A percentile compares a stretch with the other conserved stretches of the same genome.
phyloP scores from a whole-genome alignment of 345 rosid genomes.

The Aurinia saxatilis region DNA sequence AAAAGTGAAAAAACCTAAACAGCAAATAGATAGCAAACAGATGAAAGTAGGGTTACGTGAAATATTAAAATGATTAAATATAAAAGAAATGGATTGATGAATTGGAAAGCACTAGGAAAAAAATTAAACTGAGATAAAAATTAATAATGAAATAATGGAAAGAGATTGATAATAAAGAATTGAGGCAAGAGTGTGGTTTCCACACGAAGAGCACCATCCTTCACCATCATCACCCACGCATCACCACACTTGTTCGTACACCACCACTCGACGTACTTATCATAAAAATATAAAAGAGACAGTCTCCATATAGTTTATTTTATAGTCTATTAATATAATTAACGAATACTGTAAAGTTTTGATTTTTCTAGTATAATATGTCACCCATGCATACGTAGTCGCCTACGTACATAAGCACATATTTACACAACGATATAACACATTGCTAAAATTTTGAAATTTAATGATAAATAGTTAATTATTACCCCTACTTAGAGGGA shows the following conservation, averaged over 20 bases:
- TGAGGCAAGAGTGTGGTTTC: conserved; percentile 31
- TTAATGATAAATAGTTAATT: no score
- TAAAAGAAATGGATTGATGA: conserved; percentile 26
- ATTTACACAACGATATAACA: neutral
- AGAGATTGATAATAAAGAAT: conserved; percentile 25
- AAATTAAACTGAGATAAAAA: conserved; percentile 8
- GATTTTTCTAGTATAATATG: no score
- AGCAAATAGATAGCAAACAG: conserved; percentile 12
- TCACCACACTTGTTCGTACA: conserved; percentile 21
- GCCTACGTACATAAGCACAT: conserved; percentile 4
- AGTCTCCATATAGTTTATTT: neutral
- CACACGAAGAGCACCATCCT: conserved; percentile 32
- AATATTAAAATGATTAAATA: neutral
- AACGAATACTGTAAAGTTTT: neutral
- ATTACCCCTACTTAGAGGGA: no score
- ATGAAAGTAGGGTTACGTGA: conserved; percentile 10
- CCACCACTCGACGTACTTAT: conserved; percentile 1
- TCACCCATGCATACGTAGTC: conserved; percentile 18
- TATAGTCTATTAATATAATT: neutral
- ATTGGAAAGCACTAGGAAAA: conserved; percentile 23
- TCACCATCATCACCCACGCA: conserved; percentile 28
- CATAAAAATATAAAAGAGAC: no score
- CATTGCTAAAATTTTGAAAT: neutral
- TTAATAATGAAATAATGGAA: conserved; percentile 16
- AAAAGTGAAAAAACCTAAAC: conserved; percentile 8